Conservation (phyloP, 2,329 filamentous ascomycete genomes). For the Annulohypoxylon truncatum region DNA sequence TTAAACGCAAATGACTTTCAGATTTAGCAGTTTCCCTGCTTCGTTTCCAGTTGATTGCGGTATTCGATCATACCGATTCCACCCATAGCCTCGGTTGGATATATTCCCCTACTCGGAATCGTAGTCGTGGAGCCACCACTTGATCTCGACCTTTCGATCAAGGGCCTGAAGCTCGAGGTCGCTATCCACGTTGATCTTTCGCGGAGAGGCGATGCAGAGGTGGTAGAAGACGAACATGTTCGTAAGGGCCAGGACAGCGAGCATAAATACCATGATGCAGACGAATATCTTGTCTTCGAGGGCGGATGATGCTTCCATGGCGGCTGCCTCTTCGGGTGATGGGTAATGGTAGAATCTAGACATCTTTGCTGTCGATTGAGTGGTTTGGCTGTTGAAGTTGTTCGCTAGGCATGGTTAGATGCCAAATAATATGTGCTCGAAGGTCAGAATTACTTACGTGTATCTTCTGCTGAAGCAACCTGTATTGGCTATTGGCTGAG, state of each 20-base stretch:
- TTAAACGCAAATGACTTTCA: background rate
- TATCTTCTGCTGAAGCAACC: background rate
- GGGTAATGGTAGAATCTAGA: background rate
- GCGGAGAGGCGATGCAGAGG: slow-evolving; percentile 27
- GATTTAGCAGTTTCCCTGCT: background rate
- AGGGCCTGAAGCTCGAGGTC: slow-evolving; percentile 17
- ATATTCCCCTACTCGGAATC: slow-evolving; percentile 10
- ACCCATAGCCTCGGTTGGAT: too few relatives aligned
- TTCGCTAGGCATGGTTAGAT: background rate
- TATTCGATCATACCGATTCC: background rate
- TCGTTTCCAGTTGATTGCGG: background rate
- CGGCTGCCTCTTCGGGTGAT: slow-evolving; percentile 1
- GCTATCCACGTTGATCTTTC: slow-evolving; percentile 7
- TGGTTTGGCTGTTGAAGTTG: background rate
- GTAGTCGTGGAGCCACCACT: slow-evolving; percentile 31
- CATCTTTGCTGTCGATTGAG: slow-evolving; percentile 25
- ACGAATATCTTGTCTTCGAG: slow-evolving; percentile 18
- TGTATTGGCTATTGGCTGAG: slow-evolving; percentile 12
- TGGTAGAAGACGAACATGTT: slow-evolving; percentile 33
- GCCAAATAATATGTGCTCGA: background rate
- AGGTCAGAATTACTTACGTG: background rate
- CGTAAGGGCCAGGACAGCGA: slow-evolving; percentile 15
- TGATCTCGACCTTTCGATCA: background rate
- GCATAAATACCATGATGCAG: slow-evolving; percentile 23
- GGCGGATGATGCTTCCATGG: slow-evolving; percentile 11